A percentile compares a stretch with the other conserved stretches of the same genome.
Conservation (phyloP, 495 filamentous ascomycete species). For the Penicillium bialowiezense region DNA sequence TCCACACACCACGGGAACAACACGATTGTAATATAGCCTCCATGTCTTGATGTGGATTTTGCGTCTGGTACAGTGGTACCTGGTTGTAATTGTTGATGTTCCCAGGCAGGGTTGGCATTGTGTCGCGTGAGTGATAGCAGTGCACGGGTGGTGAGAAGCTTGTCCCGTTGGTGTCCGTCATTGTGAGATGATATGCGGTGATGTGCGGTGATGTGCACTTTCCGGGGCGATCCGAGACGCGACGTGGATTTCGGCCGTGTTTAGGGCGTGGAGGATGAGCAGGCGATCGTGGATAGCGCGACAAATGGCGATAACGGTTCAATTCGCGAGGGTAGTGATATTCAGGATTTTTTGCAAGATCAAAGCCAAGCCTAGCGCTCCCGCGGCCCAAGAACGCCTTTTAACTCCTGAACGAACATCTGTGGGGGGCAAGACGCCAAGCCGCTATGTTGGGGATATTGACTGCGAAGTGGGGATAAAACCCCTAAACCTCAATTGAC, state of each 20-base stretch:
- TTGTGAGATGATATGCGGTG: not conserved
- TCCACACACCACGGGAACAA: conserved; percentile 9
- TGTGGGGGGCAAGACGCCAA: not conserved
- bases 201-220: not conserved
- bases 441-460: conserved; percentile 4
- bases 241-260: not conserved
- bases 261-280: not conserved
- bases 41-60: conserved; percentile 6
- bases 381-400: not conserved
- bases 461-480: conserved; percentile 3
- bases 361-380: not conserved
- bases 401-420: not conserved
- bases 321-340: not conserved
- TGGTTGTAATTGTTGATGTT: conserved; percentile 9
- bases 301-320: no score
- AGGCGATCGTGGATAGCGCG: not conserved
- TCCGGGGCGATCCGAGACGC: not conserved
- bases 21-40: conserved; percentile 8
- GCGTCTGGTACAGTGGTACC: conserved; percentile 21
- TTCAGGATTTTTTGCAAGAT: not conserved
- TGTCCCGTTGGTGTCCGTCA: not conserved
- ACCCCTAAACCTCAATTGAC: not conserved
- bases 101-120: conserved; percentile 5
- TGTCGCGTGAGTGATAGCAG: conserved; percentile 13
- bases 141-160: conserved; percentile 9